Evolutionary conservation across 768 basidiomycete species (phyloP), one percentile per base, ranked within the genome.

Genomic region (Baorangia bicolor): DNA sequence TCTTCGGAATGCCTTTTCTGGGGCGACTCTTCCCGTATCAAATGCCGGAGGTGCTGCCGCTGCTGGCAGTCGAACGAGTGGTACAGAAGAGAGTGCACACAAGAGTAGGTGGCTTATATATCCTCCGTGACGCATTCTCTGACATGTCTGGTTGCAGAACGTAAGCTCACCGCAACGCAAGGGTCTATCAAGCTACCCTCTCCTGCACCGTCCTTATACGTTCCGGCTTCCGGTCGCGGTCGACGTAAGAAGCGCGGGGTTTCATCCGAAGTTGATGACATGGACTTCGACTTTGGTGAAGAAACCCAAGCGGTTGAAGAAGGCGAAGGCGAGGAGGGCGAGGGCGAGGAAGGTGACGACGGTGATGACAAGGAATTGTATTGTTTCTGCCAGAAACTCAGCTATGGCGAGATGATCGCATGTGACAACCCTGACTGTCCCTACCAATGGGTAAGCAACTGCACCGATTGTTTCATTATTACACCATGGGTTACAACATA

Each of bases 391-490:
- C 80, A 80, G 61, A 81, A 83, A 64, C 75, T 79, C 59, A 83
- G 80, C 46, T 85, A 83, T 61, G 85, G 86, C 46, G 84, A 83
- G 73, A 86, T 86, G 84, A 82, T 86, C 56, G 84, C 78, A 35
- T 86, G 84, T 63, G 84, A 86, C 65, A 79, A 81, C 61, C 75
- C 79, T 31, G 72, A 73, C 28, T 86, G 84, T 65, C 76, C 71
- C 9, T 79, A 74, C 67, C 83, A 85, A 77, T 86, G 84, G 84
- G 84, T 85, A 53, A 75, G 83, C 71, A n/a, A 6, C 42, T 58
- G 16, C 37, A 28, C 47, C 46, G 25, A 39, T 13, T 39, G 28
- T 46, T 28, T 30, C 25, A 25, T 50, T 44, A 41, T 58, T 40
- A 53, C 52, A 21, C 4, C 28, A 42, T 30, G 37, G 31, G 33